A percentile compares a stretch with the other conserved stretches of the same genome.
Evolutionary conservation across 179 eudicot genomes (phyloP).

Genomic region (Beta lomatogona): DNA sequence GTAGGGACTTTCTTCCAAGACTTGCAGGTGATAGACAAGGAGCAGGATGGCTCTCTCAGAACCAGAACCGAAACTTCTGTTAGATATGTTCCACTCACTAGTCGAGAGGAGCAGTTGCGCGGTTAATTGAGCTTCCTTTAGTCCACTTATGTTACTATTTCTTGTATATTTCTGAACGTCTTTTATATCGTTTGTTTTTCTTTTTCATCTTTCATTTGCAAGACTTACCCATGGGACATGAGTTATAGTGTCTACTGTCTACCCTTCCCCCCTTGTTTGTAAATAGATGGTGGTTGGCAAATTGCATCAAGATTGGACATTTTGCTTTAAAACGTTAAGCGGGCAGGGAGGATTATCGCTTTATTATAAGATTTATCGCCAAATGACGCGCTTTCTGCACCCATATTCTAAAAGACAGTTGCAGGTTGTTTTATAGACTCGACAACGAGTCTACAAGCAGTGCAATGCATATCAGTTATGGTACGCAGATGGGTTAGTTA

Average conservation of each 20-base stretch:
- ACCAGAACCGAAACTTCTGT: conserved; percentile 87
- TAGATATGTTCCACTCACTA: conserved; percentile 88
- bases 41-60: conserved; percentile 63
- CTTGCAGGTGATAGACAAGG: conserved; percentile 80
- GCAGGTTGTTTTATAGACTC: too few relatives aligned
- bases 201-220: not conserved
- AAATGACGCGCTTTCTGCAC: not conserved
- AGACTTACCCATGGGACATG: not conserved
- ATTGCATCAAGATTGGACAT: not conserved
- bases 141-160: not conserved
- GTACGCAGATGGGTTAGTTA: too few relatives aligned
- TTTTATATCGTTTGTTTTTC: not conserved
- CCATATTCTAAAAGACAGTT: not conserved
- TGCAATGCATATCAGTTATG: too few relatives aligned
- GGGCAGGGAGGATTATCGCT: not conserved
- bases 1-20: conserved; percentile 89
- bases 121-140: conserved; percentile 32
- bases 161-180: not conserved
- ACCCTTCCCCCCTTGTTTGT: not conserved
- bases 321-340: not conserved
- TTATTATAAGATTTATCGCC: not conserved
- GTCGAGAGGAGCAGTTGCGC: conserved; percentile 79
- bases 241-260: not conserved
- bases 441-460: too few relatives aligned
- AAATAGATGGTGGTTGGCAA: not conserved